These are phyloP conservation scores for Trametes coccinea DNA, from an alignment of 768 basidiomycete genomes.

Conservation along the genomic window DNA sequence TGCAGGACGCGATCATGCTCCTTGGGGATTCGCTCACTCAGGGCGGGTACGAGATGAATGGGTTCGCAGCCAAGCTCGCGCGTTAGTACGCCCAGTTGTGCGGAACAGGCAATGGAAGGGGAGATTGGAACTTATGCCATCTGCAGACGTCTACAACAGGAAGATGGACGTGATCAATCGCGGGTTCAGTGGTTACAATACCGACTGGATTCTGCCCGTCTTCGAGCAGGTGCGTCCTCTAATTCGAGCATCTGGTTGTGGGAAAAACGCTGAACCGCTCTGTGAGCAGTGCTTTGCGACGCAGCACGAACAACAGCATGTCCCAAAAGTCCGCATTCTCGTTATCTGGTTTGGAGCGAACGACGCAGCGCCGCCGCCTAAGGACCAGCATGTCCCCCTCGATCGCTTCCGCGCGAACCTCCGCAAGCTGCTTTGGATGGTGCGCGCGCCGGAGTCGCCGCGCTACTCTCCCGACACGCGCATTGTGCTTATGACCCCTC, in stretches of 20 bases:
- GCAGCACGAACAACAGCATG: slow-evolving; percentile 44
- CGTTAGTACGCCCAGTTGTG: slow-evolving; percentile 41
- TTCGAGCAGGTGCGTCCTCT: slow-evolving; percentile 59
- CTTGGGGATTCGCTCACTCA: slow-evolving; percentile 87
- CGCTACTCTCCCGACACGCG: slow-evolving; percentile 71
- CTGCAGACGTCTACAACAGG: slow-evolving; percentile 70
- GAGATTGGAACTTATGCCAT: neutral
- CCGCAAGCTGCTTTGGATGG: slow-evolving; percentile 56
- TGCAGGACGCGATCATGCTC: slow-evolving; percentile 69
- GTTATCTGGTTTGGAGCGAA: slow-evolving; percentile 92
- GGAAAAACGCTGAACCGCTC: neutral
- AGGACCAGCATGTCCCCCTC: slow-evolving; percentile 76
- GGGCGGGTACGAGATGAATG: slow-evolving; percentile 56
- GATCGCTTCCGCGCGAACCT: slow-evolving; percentile 66
- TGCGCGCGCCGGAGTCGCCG: slow-evolving; percentile 60
- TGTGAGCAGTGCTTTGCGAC: slow-evolving; percentile 56
- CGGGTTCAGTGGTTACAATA: slow-evolving; percentile 83
- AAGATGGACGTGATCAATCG: slow-evolving; percentile 87
- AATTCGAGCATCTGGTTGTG: neutral
- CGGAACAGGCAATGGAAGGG: neutral
- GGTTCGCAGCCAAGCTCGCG: slow-evolving; percentile 68
- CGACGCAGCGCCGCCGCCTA: slow-evolving; percentile 69
- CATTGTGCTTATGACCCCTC: slow-evolving; percentile 81
- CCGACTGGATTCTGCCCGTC: slow-evolving; percentile 81
- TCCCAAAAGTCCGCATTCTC: slow-evolving; percentile 68